Evolutionary conservation across 768 basidiomycete genomes (phyloP), one percentile per base, ranked within the genome.

Genomic region (Boletus pseudo-olivaceus): DNA sequence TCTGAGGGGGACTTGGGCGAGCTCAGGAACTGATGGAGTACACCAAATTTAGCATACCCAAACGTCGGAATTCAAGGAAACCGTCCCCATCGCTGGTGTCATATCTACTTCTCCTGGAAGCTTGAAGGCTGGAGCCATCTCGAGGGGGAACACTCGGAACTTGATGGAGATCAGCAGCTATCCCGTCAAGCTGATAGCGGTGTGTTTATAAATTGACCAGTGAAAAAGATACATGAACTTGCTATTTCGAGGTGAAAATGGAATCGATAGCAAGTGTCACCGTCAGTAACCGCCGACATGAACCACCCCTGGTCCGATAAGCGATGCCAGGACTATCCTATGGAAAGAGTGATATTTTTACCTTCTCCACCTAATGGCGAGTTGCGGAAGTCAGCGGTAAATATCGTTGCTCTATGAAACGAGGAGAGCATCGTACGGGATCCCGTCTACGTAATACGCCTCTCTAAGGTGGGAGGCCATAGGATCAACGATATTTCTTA

Each of bases 401-500:
- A 17, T 2, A 55, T 66, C 38, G 65, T 65, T 33, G 43, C 9
- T 37, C 55, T 67, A 70, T 51, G 66, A 44, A 43, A 43, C 53
- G 32, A 62, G 55, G 55, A 64, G 57, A 51, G 59, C 57, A 37
- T 69, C 67, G 54, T 70, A 70, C 57, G 69, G 69, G 26, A 64
- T 59, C 41, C 68, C 70, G 12, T 70, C 70, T 44, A 68, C 50
- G 33, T 71, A 62, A 49, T 70, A 70, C 9, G 53, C 54, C 17
- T 72, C 70, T 53, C 64, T 58, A 0, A 70, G 20, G 42, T 65
- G 66, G n/a, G 57, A 57, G 19, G 70, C 56, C 66, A 70, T 62
- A 33, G 90, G 93, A 70, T 95, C 89, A 47, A 92, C 81, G 20
- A 87, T 78, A 41, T 79, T 87, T 51, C 88, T 77, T 41, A 98